These are phyloP conservation scores for Dalbergia oliveri DNA, from an alignment of 306 rosid genomes.

Conservation along the genomic window DNA sequence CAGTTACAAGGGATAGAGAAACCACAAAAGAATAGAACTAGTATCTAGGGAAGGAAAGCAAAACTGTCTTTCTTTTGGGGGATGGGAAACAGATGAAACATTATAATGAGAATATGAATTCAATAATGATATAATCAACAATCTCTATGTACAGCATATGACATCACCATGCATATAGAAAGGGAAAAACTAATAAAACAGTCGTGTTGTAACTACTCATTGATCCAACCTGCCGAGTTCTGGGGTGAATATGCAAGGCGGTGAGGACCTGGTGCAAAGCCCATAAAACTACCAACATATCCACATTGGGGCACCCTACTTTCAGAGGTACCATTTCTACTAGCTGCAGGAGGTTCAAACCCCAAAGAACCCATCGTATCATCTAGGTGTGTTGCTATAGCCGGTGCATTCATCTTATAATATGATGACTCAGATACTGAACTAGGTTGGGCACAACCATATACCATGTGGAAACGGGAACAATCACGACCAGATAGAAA, in stretches of 20 bases:
- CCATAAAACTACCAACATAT: constrained; percentile 38
- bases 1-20: no score
- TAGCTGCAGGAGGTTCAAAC: constrained; percentile 31
- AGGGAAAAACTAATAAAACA: neutral
- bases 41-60: no score
- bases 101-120: neutral
- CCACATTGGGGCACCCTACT: constrained; percentile 43
- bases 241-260: constrained; percentile 36
- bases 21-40: no score
- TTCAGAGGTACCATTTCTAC: constrained; percentile 20
- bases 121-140: neutral
- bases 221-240: constrained; percentile 77
- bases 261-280: constrained; percentile 62
- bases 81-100: neutral
- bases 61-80: no score
- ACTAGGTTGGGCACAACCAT: constrained; percentile 39
- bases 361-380: constrained; percentile 49
- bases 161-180: neutral
- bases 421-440: constrained; percentile 37
- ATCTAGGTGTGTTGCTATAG: constrained; percentile 54
- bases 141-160: neutral
- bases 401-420: constrained; percentile 45
- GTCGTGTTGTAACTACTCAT: constrained; percentile 50
- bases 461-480: neutral
- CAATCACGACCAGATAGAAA: no score